phyloP scores from a whole-genome alignment of 768 basidiomycete species.

The Russula earlei region DNA sequence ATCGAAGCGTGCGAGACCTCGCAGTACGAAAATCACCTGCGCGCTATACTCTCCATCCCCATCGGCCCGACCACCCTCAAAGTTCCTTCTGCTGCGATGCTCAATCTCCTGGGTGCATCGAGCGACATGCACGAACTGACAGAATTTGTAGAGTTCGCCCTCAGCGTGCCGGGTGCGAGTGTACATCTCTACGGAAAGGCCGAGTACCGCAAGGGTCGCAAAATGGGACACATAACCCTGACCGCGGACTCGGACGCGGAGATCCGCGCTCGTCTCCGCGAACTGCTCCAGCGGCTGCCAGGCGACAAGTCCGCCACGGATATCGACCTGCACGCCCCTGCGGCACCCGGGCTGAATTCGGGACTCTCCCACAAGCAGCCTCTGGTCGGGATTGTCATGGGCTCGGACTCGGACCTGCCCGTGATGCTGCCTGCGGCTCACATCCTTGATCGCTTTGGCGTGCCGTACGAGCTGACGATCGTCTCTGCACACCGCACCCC shows the following conservation, averaged over 20 bases:
- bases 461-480: slow-evolving; percentile 92
- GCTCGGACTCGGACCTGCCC: slow-evolving; percentile 95
- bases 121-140: slow-evolving; percentile 53
- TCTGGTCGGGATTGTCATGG: slow-evolving; percentile 93
- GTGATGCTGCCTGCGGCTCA: slow-evolving; percentile 83
- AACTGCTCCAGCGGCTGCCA: slow-evolving; percentile 62
- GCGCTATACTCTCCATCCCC: slow-evolving; percentile 83
- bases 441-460: slow-evolving; percentile 68
- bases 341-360: slow-evolving; percentile 33
- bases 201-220: slow-evolving; percentile 80
- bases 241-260: slow-evolving; percentile 76
- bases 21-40: slow-evolving; percentile 95
- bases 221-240: slow-evolving; percentile 96
- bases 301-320: slow-evolving; percentile 35
- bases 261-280: slow-evolving; percentile 56
- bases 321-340: slow-evolving; percentile 43
- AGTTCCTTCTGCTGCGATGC: slow-evolving; percentile 82
- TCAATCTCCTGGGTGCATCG: slow-evolving; percentile 88
- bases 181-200: slow-evolving; percentile 94
- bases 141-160: slow-evolving; percentile 45
- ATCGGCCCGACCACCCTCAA: slow-evolving; percentile 83
- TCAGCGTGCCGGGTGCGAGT: slow-evolving; percentile 62
- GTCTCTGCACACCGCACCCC: slow-evolving; percentile 97
- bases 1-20: slow-evolving; percentile 96
- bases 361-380: slow-evolving; percentile 59